Evolutionary conservation across 2,329 filamentous ascomycete genomes (phyloP).

Genomic region (Fusarium sp.): DNA sequence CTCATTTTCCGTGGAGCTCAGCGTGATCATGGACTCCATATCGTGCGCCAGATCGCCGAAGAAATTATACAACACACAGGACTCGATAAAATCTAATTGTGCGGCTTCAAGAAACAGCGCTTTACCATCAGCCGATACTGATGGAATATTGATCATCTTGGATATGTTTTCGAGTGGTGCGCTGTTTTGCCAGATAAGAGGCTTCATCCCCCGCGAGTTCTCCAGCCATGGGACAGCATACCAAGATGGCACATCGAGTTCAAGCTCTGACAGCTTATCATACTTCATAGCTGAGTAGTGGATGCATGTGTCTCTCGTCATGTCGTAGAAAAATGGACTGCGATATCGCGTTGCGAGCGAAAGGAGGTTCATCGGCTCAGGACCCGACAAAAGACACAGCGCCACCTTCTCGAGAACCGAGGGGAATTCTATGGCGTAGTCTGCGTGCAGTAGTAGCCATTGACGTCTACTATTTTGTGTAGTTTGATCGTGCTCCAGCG

Average conservation of each 20-base stretch:
- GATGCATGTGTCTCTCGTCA: neutral
- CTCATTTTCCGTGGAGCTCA: neutral
- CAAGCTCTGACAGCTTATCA: neutral
- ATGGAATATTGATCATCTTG: neutral
- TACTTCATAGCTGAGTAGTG: neutral
- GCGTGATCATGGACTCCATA: neutral
- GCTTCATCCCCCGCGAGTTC: neutral
- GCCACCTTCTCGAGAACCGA: neutral
- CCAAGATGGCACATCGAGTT: neutral
- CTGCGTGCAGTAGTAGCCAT: neutral
- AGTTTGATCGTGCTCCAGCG: too few relatives aligned
- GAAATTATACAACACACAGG: neutral
- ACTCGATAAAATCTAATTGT: neutral
- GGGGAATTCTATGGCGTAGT: neutral
- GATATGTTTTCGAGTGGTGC: neutral
- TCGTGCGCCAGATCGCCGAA: neutral
- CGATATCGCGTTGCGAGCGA: neutral
- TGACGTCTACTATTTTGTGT: fast-evolving
- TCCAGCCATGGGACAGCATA: neutral
- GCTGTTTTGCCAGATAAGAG: neutral
- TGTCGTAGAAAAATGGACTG: neutral
- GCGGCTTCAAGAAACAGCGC: neutral
- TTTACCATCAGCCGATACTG: neutral
- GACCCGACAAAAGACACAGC: neutral
- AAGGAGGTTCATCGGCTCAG: neutral